Base-by-base conservation (phyloP, 148 eudicot genomes). In the Camellia japonica region DNA sequence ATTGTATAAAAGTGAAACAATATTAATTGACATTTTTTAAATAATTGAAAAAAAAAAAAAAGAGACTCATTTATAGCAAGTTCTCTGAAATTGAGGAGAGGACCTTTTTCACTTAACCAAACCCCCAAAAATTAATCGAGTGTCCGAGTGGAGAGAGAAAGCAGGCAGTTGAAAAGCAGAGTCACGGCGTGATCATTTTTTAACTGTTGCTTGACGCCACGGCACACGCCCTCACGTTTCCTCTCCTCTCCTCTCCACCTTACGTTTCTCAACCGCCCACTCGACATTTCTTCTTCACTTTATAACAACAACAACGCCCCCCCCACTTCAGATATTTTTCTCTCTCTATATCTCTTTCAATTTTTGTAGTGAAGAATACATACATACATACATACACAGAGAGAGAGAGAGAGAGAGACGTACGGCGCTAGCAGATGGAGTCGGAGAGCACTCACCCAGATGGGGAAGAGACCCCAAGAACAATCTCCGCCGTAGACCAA, bases 401-500 rank as follows among this genome's bases (percentile, higher is more conserved):
- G 38, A 30, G 38, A 30, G 38, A 30, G 30, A 30, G 30, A 30
- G 38, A 30, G 38, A 30, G 38, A 30, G 38, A 30, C 38, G 38
- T 30, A 30, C 38, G 38, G 38, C 16, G 12, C 2, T 9, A 8
- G 4, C 18, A 13, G 18, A 78, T 67, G 73, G 80, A 60, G 43
- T 66, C 78, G 15, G n/a, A 46, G 20, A 15, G 60, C 72, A 23
- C 64, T 6, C 75, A 55, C 11, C 10, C 71, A 55, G 79, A 65
- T 3, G 42, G 30, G 59, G 78, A 30, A 30, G 38, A 73, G 46
- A 38, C 75, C n/a, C 55, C 44, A 55, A 78, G 80, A 58, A 19
- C 74, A 55, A 20, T 66, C 64, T 42, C 76, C 8, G 66, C 80
- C 72, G 90, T 84, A 13, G 61, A 81, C 16, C 88, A 87, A 56